These are phyloP conservation scores for Populus pruinosa DNA, from an alignment of 345 rosid species.

Conservation along the genomic window DNA sequence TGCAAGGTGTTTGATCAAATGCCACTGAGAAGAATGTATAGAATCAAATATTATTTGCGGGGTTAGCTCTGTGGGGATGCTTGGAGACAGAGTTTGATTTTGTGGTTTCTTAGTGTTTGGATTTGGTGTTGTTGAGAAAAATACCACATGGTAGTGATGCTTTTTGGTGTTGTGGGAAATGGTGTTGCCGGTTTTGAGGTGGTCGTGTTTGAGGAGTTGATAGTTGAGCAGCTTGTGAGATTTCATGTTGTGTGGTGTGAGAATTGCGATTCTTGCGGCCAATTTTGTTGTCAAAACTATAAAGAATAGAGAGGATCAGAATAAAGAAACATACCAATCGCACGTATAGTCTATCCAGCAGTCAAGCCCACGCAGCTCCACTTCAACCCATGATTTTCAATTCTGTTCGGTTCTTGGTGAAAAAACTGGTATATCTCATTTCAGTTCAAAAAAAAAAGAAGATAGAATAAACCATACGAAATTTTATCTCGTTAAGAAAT, in stretches of 20 bases:
- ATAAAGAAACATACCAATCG: too few relatives aligned
- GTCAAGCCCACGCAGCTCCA: too few relatives aligned
- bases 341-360: too few relatives aligned
- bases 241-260: constrained; percentile 27
- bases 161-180: neutral
- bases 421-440: too few relatives aligned
- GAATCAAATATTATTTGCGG: constrained; percentile 15
- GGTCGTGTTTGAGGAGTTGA: constrained; percentile 11
- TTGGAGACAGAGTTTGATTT: constrained; percentile 4
- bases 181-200: constrained; percentile 9
- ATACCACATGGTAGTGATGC: neutral
- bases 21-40: constrained; percentile 65
- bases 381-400: too few relatives aligned
- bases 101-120: neutral
- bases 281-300: neutral
- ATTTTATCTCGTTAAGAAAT: too few relatives aligned
- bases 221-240: constrained; percentile 8
- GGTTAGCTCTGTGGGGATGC: constrained; percentile 2
- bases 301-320: neutral
- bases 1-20: constrained; percentile 60
- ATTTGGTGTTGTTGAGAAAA: constrained; percentile 25
- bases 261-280: neutral
- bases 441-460: too few relatives aligned
- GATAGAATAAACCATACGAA: too few relatives aligned
- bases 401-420: too few relatives aligned